phyloP scores from a whole-genome alignment of 2,329 filamentous ascomycete species.

The Neofusicoccum umdonicola region DNA sequence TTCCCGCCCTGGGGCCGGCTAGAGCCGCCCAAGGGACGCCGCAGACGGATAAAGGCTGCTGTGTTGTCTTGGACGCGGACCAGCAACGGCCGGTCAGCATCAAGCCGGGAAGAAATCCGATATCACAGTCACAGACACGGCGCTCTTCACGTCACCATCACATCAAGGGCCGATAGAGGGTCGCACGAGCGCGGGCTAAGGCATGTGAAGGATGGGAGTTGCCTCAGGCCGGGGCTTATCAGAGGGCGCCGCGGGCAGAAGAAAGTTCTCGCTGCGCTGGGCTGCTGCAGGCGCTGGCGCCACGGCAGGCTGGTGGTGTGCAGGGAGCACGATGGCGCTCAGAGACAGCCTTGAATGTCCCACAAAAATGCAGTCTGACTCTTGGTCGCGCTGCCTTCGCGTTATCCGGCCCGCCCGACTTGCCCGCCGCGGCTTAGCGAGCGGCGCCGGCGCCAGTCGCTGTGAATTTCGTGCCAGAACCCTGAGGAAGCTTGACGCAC shows the following conservation, averaged over 20 bases:
- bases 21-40: not conserved
- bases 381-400: slow-evolving; percentile 7
- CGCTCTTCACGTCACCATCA: not conserved
- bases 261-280: not conserved
- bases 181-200: slow-evolving; percentile 6
- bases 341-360: slow-evolving; percentile 10
- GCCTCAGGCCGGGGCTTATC: slow-evolving; percentile 7
- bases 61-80: slow-evolving; percentile 7
- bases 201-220: not conserved
- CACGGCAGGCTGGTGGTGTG: slow-evolving; percentile 9
- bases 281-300: slow-evolving; percentile 4
- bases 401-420: slow-evolving; percentile 14
- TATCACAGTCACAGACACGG: slow-evolving; percentile 8
- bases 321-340: slow-evolving; percentile 11
- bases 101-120: slow-evolving; percentile 11
- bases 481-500: slow-evolving; percentile 7
- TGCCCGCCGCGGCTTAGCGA: slow-evolving; percentile 15
- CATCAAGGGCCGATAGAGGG: slow-evolving; percentile 3
- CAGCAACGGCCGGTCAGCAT: slow-evolving; percentile 10
- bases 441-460: not conserved
- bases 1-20: not conserved
- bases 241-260: not conserved
- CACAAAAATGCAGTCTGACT: slow-evolving; percentile 18
- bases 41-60: not conserved
- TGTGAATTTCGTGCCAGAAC: slow-evolving; percentile 13